Conservation (phyloP, 257 asterid species). For the Nicotiana paniculata region DNA sequence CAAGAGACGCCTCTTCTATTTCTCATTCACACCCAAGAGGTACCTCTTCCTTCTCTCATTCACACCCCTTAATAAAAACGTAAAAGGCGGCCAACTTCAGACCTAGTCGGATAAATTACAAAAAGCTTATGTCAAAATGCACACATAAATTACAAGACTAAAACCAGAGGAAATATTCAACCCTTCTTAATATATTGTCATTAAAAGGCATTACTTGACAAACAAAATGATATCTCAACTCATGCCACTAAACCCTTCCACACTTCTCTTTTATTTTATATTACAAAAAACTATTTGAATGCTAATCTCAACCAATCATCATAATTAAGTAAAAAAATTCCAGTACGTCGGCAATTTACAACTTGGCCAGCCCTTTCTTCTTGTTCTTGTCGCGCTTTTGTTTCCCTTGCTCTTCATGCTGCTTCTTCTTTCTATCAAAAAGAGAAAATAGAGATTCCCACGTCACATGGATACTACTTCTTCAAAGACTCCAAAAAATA, state of each 20-base stretch:
- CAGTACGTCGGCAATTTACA: neutral
- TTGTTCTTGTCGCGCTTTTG: neutral
- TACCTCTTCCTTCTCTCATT: too few relatives aligned
- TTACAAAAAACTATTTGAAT: neutral
- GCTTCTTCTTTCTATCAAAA: neutral
- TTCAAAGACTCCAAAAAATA: neutral
- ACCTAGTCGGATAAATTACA: neutral
- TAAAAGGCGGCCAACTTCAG: neutral
- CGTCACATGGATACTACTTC: neutral
- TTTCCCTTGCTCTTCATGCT: neutral
- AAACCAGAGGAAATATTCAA: neutral
- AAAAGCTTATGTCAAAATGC: neutral
- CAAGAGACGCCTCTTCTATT: too few relatives aligned
- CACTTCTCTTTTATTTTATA: neutral
- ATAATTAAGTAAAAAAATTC: neutral
- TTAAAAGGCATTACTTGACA: neutral
- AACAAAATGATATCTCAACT: neutral
- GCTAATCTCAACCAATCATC: neutral
- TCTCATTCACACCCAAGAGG: too few relatives aligned
- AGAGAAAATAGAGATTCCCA: neutral
- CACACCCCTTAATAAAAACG: too few relatives aligned
- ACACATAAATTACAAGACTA: neutral
- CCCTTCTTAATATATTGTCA: neutral
- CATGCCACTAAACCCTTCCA: neutral
- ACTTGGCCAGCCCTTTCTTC: neutral